Percentiles rank a stretch among this genome's conserved stretches.
Evolutionary conservation across 331 rosid genomes (phyloP).

Genomic region (Saraca asoca): DNA sequence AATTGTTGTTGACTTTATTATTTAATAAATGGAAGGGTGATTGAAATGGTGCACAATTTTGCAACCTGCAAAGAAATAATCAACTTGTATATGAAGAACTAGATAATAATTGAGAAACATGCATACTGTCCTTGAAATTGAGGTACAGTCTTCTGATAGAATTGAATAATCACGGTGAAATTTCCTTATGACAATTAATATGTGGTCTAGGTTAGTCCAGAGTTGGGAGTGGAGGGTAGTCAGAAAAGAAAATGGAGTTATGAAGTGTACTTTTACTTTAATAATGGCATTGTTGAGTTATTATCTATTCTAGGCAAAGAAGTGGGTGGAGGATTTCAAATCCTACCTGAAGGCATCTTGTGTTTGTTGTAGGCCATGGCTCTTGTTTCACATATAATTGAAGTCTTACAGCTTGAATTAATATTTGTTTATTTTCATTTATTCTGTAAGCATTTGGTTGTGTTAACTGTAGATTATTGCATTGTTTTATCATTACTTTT

Average conservation of each 20-base stretch:
- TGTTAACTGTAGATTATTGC: conserved; percentile 14
- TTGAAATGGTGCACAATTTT: neutral
- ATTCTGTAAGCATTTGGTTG: conserved; percentile 3
- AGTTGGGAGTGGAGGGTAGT: neutral
- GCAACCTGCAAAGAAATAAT: neutral
- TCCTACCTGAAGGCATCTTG: conserved; percentile 2
- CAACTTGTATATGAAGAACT: neutral
- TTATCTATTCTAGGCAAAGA: neutral
- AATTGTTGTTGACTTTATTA: neutral
- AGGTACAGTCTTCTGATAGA: neutral
- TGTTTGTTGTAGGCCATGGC: neutral
- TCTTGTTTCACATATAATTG: conserved; percentile 1
- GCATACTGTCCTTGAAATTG: neutral
- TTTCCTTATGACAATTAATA: neutral
- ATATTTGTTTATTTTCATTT: conserved; percentile 12
- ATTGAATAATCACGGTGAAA: neutral
- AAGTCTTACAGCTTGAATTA: neutral
- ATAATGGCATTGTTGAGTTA: neutral
- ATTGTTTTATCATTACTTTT: conserved; percentile 18
- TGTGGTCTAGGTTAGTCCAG: conserved; percentile 7
- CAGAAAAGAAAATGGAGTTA: neutral
- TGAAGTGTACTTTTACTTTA: neutral
- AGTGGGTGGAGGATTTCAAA: conserved; percentile 6
- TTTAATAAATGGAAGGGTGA: neutral
- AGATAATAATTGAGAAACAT: neutral